Percentiles rank a stretch among this genome's conserved stretches.
Conservation (phyloP, 352 stramenopile genomes). For the Pythium biforme region DNA sequence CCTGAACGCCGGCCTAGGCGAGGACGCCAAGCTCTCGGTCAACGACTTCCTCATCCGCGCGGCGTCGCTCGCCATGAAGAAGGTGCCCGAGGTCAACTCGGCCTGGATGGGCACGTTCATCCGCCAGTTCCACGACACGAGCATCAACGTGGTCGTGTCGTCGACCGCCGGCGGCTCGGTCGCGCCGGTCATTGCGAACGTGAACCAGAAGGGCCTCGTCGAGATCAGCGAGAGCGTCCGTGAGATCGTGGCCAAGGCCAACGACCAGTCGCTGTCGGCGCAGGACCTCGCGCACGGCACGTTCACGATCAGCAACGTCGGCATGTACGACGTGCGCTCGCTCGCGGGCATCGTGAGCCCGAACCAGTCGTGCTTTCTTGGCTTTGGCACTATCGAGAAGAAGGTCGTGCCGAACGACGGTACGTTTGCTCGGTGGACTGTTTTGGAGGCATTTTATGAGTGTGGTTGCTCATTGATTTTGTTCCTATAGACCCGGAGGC, state of each 20-base stretch:
- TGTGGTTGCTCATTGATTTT: constrained; percentile 19
- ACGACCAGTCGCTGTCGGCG: constrained; percentile 37
- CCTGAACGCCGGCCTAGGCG: constrained; percentile 90
- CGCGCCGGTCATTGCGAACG: constrained; percentile 94
- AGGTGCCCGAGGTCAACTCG: constrained; percentile 94
- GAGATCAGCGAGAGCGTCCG: constrained; percentile 90
- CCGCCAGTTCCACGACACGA: constrained; percentile 93
- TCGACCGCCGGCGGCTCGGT: constrained; percentile 84
- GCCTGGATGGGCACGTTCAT: constrained; percentile 90
- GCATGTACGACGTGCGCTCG: constrained; percentile 96
- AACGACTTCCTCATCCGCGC: constrained; percentile 98
- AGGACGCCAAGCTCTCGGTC: constrained; percentile 93
- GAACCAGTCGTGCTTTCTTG: constrained; percentile 93
- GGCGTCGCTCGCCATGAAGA: constrained; percentile 93
- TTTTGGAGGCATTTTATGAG: neutral
- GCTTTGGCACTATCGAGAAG: constrained; percentile 93
- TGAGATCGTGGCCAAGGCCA: constrained; percentile 49
- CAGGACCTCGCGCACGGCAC: constrained; percentile 86
- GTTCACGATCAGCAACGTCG: constrained; percentile 96
- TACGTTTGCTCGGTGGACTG: constrained; percentile 7
- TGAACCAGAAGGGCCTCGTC: constrained; percentile 87
- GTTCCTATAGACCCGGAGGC: constrained; percentile 52
- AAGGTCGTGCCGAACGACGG: constrained; percentile 92
- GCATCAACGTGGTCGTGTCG: constrained; percentile 92
- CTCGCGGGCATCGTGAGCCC: constrained; percentile 92